Evolutionary conservation across 2,329 filamentous ascomycete genomes (phyloP), one percentile per base, ranked within the genome.

Genomic region (Chrysoporthe deuterocubensis): DNA sequence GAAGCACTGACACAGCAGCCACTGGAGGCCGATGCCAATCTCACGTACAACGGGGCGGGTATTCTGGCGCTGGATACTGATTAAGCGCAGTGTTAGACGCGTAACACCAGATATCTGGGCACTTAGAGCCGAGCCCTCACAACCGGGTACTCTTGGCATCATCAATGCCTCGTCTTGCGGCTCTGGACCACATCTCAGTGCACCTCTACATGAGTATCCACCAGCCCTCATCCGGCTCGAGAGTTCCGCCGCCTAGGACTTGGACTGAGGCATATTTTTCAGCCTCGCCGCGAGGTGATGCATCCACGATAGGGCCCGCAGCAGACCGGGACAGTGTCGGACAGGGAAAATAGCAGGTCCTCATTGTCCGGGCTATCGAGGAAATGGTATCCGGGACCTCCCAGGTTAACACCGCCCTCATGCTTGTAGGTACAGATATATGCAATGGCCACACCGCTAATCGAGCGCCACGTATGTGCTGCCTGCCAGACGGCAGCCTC

Each of bases 401-500:
- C 26, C 13, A 40, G 16, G 16, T 40, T 8, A 40, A 57, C 54
- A 32, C 54, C 54, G 54, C 34, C 9, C 32, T n/a, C 32, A 57
- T 57, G 54, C 54, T 57, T 2, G 16, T 40, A 57, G 34, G 16
- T 21, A 57, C 34, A 37, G 9, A 13, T n/a, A 13, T 40, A 57
- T 40, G 54, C 32, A n/a, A 18, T n/a, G 34, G 34, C 32, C 6
- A 40, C 8, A 40, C 54, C 18, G 3, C 34, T 34, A 26, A n/a
- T n/a, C 8, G 34, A 8, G 32, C 54, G 54, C 54, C 34, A 57
- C 34, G 34, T 21, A n/a, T 57, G 34, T 57, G 54, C 34, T 37
- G 2, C 40, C 32, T 18, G 54, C 32, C 32, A 37, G 32, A n/a
- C n/a, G 16, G 18, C 56, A 72, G 70, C 13, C 64, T 65, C 42